Evolutionary conservation across 2,329 filamentous ascomycete species (phyloP).

Genomic region (Sclerotinia nivalis): DNA sequence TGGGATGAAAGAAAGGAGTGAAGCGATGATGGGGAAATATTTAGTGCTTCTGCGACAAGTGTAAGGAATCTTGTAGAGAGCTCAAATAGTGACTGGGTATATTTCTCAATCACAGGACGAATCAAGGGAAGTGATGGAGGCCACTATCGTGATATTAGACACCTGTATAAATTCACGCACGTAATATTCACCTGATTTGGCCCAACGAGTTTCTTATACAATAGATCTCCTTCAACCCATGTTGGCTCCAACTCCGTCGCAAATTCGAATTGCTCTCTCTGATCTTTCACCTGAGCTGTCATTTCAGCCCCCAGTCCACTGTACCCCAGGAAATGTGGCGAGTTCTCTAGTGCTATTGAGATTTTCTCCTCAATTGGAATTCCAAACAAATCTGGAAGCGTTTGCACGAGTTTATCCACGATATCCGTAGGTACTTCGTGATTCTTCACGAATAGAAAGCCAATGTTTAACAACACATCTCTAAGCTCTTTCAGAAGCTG

Average conservation of each 20-base stretch:
- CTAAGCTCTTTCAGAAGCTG: slow-evolving; percentile 17
- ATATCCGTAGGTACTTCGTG: background rate
- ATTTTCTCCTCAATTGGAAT: slow-evolving; percentile 4
- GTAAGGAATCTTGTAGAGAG: slow-evolving; percentile 10
- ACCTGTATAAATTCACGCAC: background rate
- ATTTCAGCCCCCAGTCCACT: slow-evolving; percentile 19
- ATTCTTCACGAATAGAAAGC: slow-evolving; percentile 21
- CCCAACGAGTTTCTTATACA: slow-evolving; percentile 12
- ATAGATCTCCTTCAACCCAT: slow-evolving; percentile 21
- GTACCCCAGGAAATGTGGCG: slow-evolving; percentile 18
- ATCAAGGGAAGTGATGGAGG: slow-evolving; percentile 14
- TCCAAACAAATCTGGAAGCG: slow-evolving; percentile 10
- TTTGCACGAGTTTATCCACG: slow-evolving; percentile 4
- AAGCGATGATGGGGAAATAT: slow-evolving; percentile 11
- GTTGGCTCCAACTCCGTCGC: slow-evolving; percentile 14
- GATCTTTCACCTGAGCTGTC: slow-evolving; percentile 17
- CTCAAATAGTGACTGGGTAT: slow-evolving; percentile 9
- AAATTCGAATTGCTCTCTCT: slow-evolving; percentile 22
- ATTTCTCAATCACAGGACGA: background rate
- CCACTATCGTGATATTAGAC: background rate
- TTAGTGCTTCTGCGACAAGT: slow-evolving; percentile 17
- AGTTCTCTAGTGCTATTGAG: slow-evolving; percentile 11
- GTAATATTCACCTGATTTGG: slow-evolving; percentile 19
- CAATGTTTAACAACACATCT: slow-evolving; percentile 15
- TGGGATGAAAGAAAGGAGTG: slow-evolving; percentile 19